Evolutionary conservation across 176 grass and related monocot genomes (phyloP).

Genomic region (Cymbopogon citratus): DNA sequence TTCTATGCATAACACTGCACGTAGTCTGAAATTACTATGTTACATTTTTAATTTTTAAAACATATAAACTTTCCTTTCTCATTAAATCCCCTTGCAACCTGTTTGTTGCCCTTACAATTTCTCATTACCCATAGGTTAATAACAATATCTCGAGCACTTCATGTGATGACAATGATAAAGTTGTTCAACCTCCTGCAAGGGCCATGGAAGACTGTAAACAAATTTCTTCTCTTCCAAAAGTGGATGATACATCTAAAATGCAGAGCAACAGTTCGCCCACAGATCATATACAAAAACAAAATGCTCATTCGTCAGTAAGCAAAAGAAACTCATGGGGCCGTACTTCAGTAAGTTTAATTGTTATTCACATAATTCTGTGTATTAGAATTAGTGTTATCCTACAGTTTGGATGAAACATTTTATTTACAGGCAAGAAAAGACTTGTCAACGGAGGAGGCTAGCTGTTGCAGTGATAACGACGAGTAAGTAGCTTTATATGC

Average conservation of each 20-base stretch:
- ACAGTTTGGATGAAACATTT: constrained; percentile 24
- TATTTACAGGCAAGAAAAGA: constrained; percentile 85
- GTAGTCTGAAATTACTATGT: constrained; percentile 1
- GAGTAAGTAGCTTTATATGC: constrained; percentile 57
- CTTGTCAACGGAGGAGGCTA: constrained; percentile 59
- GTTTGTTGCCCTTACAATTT: constrained; percentile 12
- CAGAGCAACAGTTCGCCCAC: constrained; percentile 10
- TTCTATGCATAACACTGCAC: neutral
- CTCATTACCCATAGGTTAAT: constrained; percentile 21
- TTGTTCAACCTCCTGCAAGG: constrained; percentile 17
- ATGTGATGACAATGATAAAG: constrained; percentile 23
- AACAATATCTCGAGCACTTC: constrained; percentile 20
- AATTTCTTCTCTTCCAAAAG: constrained; percentile 20
- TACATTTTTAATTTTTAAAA: neutral
- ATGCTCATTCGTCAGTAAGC: constrained; percentile 21
- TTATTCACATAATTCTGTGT: constrained; percentile 25
- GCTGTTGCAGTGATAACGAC: constrained; percentile 51
- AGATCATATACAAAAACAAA: constrained; percentile 35
- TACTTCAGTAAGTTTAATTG: constrained; percentile 64
- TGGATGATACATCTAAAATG: constrained; percentile 5
- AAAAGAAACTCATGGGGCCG: constrained; percentile 67
- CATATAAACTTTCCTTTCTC: constrained; percentile 9
- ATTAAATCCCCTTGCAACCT: constrained; percentile 27
- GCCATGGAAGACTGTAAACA: constrained; percentile 9
- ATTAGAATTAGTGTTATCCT: constrained; percentile 19